Percentiles rank a stretch among this genome's conserved stretches.
Evolutionary conservation across 768 basidiomycete species (phyloP).

Genomic region (Cyclocybe aegerita): DNA sequence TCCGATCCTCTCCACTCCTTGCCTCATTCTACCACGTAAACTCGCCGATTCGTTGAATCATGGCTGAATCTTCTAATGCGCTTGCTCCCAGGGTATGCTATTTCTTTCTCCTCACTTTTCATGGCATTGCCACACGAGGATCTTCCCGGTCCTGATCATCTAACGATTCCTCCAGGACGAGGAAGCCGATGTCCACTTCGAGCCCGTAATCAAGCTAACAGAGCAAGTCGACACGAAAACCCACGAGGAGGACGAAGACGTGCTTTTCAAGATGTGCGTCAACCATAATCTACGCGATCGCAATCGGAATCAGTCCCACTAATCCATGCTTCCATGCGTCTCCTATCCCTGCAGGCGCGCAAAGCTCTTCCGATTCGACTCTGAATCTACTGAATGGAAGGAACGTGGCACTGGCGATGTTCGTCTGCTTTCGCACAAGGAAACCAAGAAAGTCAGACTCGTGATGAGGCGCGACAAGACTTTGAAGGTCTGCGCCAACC

Average conservation of each 20-base stretch:
- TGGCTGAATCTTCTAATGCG: constrained; percentile 62
- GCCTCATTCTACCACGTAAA: constrained; percentile 21
- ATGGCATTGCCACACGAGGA: constrained; percentile 9
- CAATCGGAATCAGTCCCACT: constrained; percentile 28
- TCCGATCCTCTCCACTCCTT: constrained; percentile 23
- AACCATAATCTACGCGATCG: constrained; percentile 34
- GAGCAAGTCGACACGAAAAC: constrained; percentile 96
- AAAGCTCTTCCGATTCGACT: constrained; percentile 95
- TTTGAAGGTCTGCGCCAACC: constrained; percentile 98
- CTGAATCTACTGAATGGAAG: constrained; percentile 86
- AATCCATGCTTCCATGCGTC: constrained; percentile 8
- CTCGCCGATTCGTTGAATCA: constrained; percentile 27
- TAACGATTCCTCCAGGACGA: constrained; percentile 50
- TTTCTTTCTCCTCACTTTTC: constrained; percentile 24
- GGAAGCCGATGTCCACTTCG: constrained; percentile 88
- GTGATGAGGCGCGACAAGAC: constrained; percentile 99
- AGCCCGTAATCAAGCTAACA: constrained; percentile 95
- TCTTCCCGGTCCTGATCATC: constrained; percentile 15
- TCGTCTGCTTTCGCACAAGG: constrained; percentile 86
- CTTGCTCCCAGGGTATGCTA: constrained; percentile 69
- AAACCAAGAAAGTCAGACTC: constrained; percentile 87
- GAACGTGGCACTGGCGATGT: constrained; percentile 97
- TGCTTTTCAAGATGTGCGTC: constrained; percentile 93
- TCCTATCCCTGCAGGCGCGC: constrained; percentile 68
- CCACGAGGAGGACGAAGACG: constrained; percentile 89